Evolutionary conservation across 2,329 filamentous ascomycete species (phyloP).

Genomic region (Sporothrix protearum): DNA sequence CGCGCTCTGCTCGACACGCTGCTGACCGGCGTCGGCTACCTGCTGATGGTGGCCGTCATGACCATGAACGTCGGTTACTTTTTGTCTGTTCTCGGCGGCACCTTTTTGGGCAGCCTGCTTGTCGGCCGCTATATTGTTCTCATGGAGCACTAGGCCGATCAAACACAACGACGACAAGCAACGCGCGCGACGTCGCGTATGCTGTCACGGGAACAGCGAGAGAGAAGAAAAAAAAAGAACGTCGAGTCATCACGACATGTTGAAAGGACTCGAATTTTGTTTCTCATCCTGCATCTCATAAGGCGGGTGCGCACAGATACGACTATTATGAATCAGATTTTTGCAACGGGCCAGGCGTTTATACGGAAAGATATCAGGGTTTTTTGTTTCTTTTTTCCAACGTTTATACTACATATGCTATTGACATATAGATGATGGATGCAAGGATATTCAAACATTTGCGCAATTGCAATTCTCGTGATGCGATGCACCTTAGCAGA

Average conservation of each 20-base stretch:
- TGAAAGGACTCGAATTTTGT: too few species aligned
- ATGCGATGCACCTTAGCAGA: not conserved
- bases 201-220: not conserved
- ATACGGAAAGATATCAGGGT: not conserved
- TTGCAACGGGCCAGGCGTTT: not conserved
- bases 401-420: not conserved
- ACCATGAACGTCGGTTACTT: slow-evolving; percentile 79
- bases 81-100: slow-evolving; percentile 66
- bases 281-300: too few species aligned
- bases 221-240: too few species aligned
- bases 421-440: not conserved
- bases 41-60: slow-evolving; percentile 91
- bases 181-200: not conserved
- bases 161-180: not conserved
- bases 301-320: too few species aligned
- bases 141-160: slow-evolving; percentile 45
- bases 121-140: slow-evolving; percentile 64
- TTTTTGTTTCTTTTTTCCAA: not conserved
- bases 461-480: not conserved
- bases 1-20: slow-evolving; percentile 67
- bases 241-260: too few species aligned
- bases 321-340: not conserved
- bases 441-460: not conserved
- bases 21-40: slow-evolving; percentile 73
- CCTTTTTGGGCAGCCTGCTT: slow-evolving; percentile 81